These are phyloP conservation scores for Lepiota brunneoincarnata DNA, from an alignment of 768 basidiomycete genomes.

Conservation along the genomic window DNA sequence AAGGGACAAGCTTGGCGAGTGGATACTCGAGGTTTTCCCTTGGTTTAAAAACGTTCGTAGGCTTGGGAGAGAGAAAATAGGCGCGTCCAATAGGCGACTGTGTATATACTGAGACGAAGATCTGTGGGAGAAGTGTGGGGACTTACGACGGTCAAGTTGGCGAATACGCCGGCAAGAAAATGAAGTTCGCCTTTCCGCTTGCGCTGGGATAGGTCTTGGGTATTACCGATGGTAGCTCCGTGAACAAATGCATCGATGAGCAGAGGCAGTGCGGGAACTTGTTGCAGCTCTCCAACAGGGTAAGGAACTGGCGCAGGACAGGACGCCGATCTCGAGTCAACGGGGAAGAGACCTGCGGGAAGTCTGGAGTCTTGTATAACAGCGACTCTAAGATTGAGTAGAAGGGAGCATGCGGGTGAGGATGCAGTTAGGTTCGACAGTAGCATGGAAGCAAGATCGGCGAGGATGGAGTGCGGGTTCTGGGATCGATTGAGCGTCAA, in stretches of 20 bases:
- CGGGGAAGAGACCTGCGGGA: constrained; percentile 63
- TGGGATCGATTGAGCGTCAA: constrained; percentile 25
- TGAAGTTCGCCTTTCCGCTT: constrained; percentile 77
- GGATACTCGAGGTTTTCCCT: constrained; percentile 67
- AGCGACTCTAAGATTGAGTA: constrained; percentile 66
- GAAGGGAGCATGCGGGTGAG: constrained; percentile 56
- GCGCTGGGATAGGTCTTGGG: constrained; percentile 44
- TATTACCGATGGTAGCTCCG: constrained; percentile 56
- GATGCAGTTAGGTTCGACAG: constrained; percentile 91
- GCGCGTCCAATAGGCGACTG: constrained; percentile 76
- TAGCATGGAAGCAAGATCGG: constrained; percentile 95
- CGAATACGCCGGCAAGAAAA: constrained; percentile 93
- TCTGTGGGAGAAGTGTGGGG: neutral
- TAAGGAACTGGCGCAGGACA: constrained; percentile 73
- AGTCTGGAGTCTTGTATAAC: constrained; percentile 50
- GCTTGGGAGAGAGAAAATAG: constrained; percentile 74
- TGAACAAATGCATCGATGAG: constrained; percentile 90
- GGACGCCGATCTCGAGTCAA: constrained; percentile 78
- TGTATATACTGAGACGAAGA: neutral
- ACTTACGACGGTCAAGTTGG: constrained; percentile 81
- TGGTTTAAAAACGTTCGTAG: constrained; percentile 43
- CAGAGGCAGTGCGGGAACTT: constrained; percentile 69
- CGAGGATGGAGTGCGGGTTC: constrained; percentile 89
- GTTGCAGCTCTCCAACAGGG: constrained; percentile 49
- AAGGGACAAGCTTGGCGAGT: constrained; percentile 75